phyloP scores from a whole-genome alignment of 176 grass and related monocot genomes.

The Paspalum vaginatum region DNA sequence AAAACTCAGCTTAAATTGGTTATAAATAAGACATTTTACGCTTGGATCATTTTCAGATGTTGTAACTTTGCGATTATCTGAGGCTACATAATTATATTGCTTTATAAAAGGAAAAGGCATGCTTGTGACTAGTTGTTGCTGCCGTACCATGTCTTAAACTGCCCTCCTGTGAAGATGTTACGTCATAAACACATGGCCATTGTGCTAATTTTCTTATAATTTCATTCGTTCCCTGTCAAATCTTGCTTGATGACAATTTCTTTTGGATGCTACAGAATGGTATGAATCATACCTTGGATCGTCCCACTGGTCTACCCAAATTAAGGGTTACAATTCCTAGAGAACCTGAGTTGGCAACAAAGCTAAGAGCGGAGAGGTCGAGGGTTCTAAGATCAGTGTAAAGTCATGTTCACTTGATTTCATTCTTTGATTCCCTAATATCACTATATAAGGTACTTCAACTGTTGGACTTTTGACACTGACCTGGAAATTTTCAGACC shows the following conservation, averaged over 20 bases:
- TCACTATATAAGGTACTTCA: conserved; percentile 19
- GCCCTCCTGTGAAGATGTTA: conserved; percentile 8
- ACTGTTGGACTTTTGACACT: conserved; percentile 32
- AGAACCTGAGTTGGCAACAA: conserved; percentile 79
- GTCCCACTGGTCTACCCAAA: conserved; percentile 35
- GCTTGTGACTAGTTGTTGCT: background rate
- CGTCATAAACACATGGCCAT: background rate
- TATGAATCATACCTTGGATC: conserved; percentile 28
- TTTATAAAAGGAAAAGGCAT: background rate
- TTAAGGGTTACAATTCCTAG: conserved; percentile 72
- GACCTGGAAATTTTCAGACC: conserved; percentile 53
- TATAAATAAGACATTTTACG: background rate
- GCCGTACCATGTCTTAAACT: background rate
- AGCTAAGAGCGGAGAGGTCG: conserved; percentile 74
- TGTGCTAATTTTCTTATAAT: background rate
- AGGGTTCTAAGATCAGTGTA: conserved; percentile 64
- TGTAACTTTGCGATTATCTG: conserved; percentile 4
- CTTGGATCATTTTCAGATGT: background rate
- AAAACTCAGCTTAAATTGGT: conserved; percentile 6
- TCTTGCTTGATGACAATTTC: conserved; percentile 28
- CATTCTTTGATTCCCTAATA: conserved; percentile 20
- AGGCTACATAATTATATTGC: background rate
- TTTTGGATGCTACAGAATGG: conserved; percentile 40
- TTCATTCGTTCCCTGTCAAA: background rate
- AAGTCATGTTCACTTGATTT: conserved; percentile 43